Conservation (phyloP, 192 early-diverging fungal genomes). For the Jimgerdemannia flammicorona region DNA sequence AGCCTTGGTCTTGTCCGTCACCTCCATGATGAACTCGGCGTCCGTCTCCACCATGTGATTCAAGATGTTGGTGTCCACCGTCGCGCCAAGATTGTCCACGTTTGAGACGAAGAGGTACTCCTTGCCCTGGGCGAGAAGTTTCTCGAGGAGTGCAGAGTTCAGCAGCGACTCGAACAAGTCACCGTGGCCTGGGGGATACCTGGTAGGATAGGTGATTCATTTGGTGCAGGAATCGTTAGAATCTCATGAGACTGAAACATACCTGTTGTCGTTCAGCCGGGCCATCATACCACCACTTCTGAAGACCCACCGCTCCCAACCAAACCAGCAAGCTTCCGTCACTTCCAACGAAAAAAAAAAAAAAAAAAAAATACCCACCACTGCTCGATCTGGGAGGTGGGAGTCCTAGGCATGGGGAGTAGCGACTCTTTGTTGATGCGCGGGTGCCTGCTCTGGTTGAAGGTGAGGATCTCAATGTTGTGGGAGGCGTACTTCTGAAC, state of each 20-base stretch:
- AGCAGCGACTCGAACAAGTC: conserved; percentile 94
- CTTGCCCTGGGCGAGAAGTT: conserved; percentile 91
- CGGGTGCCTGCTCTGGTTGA: conserved; percentile 96
- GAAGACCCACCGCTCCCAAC: neutral
- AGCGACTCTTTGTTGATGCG: conserved; percentile 91
- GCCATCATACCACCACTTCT: no score
- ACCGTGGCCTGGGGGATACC: conserved; percentile 98
- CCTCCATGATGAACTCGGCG: conserved; percentile 98
- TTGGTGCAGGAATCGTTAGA: no score
- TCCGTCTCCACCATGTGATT: conserved; percentile 84
- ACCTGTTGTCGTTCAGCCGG: no score
- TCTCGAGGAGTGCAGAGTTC: conserved; percentile 92
- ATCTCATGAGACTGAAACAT: no score
- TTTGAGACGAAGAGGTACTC: conserved; percentile 99
- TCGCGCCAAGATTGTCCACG: conserved; percentile 98
- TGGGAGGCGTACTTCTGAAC: conserved; percentile 97
- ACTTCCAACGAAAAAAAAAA: neutral
- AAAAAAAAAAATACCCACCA: conserved; percentile 49
- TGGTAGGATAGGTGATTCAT: conserved; percentile 14
- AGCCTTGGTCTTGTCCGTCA: conserved; percentile 99
- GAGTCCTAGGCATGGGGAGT: conserved; percentile 74
- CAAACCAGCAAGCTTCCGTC: no score
- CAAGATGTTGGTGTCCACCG: conserved; percentile 90
- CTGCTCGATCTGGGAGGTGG: conserved; percentile 60
- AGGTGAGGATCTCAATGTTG: conserved; percentile 90